phyloP scores from a whole-genome alignment of 345 rosid genomes.

The Firmiana major region DNA sequence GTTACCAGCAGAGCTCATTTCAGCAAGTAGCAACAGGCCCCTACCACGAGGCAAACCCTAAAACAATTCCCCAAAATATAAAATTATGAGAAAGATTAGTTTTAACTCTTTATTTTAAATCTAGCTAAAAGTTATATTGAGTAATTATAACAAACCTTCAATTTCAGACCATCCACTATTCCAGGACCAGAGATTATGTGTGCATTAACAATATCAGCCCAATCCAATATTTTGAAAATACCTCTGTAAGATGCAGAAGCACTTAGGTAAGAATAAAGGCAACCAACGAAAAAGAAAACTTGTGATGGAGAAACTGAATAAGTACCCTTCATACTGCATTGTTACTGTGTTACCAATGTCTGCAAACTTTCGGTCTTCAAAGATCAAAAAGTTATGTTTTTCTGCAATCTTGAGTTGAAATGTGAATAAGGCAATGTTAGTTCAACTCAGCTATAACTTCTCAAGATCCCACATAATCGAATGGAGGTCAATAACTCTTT shows the following conservation, averaged over 20 bases:
- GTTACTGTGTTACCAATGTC: constrained; percentile 99
- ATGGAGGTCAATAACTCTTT: not conserved
- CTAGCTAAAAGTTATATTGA: not conserved
- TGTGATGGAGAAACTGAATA: not conserved
- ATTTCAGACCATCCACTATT: constrained; percentile 85
- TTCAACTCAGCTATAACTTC: not conserved
- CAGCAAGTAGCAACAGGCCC: constrained; percentile 87
- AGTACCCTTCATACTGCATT: constrained; percentile 92
- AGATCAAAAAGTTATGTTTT: constrained; percentile 74
- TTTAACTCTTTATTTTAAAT: not conserved
- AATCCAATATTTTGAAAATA: constrained; percentile 72
- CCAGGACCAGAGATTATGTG: constrained; percentile 97
- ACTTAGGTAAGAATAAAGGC: not conserved
- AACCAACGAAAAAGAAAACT: not conserved
- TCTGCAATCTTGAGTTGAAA: constrained; percentile 66
- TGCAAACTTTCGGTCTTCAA: constrained; percentile 97
- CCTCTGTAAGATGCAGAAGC: constrained; percentile 47
- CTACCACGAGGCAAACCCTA: constrained; percentile 94
- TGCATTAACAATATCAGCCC: constrained; percentile 94
- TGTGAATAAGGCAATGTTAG: not conserved
- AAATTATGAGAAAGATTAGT: constrained; percentile 9
- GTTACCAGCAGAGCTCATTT: constrained; percentile 99
- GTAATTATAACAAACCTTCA: constrained; percentile 54
- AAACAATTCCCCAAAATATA: constrained; percentile 1
- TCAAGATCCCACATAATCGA: not conserved